Evolutionary conservation across 2,329 filamentous ascomycete genomes (phyloP), one percentile per base, ranked within the genome.

Genomic region (Penicillium sp.): DNA sequence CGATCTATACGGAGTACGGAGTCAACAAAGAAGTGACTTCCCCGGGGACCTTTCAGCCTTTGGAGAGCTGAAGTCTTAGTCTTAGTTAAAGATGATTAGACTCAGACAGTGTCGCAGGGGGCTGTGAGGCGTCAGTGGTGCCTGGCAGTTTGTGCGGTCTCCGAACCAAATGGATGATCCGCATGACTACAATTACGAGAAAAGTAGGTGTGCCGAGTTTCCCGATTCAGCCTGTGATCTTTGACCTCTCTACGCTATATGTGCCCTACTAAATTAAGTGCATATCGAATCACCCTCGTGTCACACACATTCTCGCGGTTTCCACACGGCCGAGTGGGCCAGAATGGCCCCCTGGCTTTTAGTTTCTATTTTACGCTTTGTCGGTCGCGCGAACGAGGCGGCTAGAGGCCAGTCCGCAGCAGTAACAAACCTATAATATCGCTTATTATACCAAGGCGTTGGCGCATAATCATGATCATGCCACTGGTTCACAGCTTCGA

Each of bases 81-180:
- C 16, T 8, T 16, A 31, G n/a, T 8, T 3, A 31, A 31, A 31
- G 16, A 31, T 20, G 1, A 36, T 18, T 18, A 13, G 18, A 6
- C 34, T 23, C 35, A 24, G 22, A 37, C 35, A 20, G 11, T 34
- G 31, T 23, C 3, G 20, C 20, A 24, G 20, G 23, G 20, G 35
- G 11, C 9, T n/a, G 6, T n/a, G 22, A 37, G 11, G 35, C 9
- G 31, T 16, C 29, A 14, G 29, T 6, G n/a, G 42, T 49, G 31
- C 43, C 43, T 51, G 45, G 48, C 45, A 48, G 48, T 46, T 52
- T 39, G 24, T 52, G 50, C 47, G 47, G 47, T 35, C 43, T 37
- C 14, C 29, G 14, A 31, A 14, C 32, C 26, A 35, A 49, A 46
- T 7, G 31, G 47, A 39, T 27, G 44, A 50, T 47, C 50, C 49